Conservation (phyloP, 257 asterid species). For the Phtheirospermum japonicum region DNA sequence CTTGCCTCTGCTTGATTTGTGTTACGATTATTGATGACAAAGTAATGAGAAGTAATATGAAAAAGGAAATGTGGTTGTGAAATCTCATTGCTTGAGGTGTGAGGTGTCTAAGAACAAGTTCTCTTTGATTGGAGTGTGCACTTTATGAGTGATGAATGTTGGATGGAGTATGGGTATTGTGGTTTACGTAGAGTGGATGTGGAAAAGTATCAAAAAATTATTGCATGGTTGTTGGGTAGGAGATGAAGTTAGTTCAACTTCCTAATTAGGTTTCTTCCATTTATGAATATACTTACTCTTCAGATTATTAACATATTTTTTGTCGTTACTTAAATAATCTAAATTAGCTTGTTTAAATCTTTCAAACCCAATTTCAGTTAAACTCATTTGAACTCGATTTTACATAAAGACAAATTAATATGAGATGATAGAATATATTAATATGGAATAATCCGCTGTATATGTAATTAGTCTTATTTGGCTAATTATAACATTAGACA, state of each 20-base stretch:
- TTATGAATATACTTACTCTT: background rate
- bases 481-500: background rate
- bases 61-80: background rate
- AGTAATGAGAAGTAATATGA: slow-evolving; percentile 14
- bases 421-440: background rate
- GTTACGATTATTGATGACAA: slow-evolving; percentile 11
- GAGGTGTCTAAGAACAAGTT: too few relatives aligned
- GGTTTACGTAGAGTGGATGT: slow-evolving; percentile 23
- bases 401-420: too few relatives aligned
- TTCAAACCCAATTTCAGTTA: background rate
- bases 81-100: slow-evolving; percentile 21
- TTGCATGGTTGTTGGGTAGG: slow-evolving; percentile 15
- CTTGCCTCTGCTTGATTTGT: slow-evolving; percentile 19
- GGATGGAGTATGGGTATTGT: background rate
- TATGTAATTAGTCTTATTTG: background rate
- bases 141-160: background rate
- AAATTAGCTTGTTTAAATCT: background rate
- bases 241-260: slow-evolving; percentile 23
- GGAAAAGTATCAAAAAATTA: background rate
- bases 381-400: too few relatives aligned
- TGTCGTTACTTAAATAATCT: too few relatives aligned
- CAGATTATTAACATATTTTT: background rate
- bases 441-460: too few relatives aligned
- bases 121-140: slow-evolving; percentile 6
- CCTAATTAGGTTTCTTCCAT: background rate